A percentile compares a stretch with the other conserved stretches of the same genome.
phyloP scores from a whole-genome alignment of 139 green algal genomes.

The Chlorella sp. region DNA sequence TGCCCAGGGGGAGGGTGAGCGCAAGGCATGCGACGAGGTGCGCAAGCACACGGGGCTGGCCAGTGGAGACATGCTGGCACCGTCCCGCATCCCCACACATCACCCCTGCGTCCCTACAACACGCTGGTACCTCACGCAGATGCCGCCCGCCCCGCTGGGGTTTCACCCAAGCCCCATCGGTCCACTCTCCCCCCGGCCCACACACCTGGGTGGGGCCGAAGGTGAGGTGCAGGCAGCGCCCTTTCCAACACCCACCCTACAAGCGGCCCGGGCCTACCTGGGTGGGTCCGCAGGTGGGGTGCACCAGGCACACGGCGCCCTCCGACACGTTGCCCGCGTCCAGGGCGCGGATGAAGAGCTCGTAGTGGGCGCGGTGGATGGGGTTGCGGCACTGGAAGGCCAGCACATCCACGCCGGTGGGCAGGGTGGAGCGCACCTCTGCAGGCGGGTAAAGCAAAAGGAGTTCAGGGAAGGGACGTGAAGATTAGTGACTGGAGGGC shows the following conservation, averaged over 20 bases:
- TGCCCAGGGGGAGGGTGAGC: too few species aligned
- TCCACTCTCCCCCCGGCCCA: too few species aligned
- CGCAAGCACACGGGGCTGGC: too few species aligned
- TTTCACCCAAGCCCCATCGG: too few species aligned
- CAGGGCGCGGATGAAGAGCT: conserved; percentile 92
- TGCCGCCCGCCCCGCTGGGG: too few species aligned
- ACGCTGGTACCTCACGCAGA: too few species aligned
- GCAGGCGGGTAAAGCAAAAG: neutral
- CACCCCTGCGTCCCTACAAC: too few species aligned
- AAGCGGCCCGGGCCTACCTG: conserved; percentile 67
- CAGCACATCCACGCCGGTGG: conserved; percentile 81
- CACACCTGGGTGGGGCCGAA: neutral
- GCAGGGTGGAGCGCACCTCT: conserved; percentile 72
- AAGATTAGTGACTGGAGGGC: too few species aligned
- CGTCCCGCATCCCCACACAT: too few species aligned
- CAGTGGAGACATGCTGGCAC: too few species aligned
- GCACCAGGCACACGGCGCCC: conserved; percentile 85
- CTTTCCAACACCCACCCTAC: neutral
- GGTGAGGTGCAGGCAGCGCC: neutral
- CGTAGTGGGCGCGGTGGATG: conserved; percentile 94
- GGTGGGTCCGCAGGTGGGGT: conserved; percentile 92
- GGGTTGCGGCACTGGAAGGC: conserved; percentile 97
- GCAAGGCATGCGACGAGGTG: too few species aligned
- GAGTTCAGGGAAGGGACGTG: neutral
- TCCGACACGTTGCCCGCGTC: conserved; percentile 79